Conservation (phyloP, 257 asterid species). For the Przewalskia tangutica region DNA sequence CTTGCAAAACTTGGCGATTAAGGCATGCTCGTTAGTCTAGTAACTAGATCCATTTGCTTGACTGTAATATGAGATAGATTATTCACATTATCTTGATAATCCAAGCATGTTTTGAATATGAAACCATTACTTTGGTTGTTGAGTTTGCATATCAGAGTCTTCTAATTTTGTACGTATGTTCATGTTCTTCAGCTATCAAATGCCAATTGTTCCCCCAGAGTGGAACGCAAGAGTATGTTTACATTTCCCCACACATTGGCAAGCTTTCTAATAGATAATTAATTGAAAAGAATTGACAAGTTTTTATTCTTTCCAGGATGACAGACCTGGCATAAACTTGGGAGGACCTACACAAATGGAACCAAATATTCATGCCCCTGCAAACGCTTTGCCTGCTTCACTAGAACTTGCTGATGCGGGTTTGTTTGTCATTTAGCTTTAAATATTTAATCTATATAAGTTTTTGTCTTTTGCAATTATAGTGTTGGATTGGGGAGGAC, state of each 20-base stretch:
- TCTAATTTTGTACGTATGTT: too few relatives aligned
- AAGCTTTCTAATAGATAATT: neutral
- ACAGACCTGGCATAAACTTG: too few relatives aligned
- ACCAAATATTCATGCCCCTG: slow-evolving; percentile 2
- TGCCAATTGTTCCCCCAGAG: neutral
- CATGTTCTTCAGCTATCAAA: too few relatives aligned
- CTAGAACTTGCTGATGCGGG: neutral
- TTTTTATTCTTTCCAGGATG: slow-evolving; percentile 17
- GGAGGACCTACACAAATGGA: slow-evolving; percentile 6
- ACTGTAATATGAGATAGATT: neutral
- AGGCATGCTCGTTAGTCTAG: neutral
- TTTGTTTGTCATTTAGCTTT: neutral
- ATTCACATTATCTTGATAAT: too few relatives aligned
- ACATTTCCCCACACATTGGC: neutral
- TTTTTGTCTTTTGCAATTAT: neutral
- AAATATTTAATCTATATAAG: neutral
- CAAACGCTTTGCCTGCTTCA: neutral
- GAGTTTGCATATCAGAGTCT: too few relatives aligned
- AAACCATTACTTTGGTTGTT: too few relatives aligned
- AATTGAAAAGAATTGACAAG: neutral
- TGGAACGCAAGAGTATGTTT: slow-evolving; percentile 18
- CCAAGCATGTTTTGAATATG: too few relatives aligned
- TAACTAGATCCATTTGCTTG: neutral
- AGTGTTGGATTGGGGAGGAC: neutral
- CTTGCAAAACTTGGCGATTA: neutral